Percentiles rank a stretch among this genome's conserved stretches.
phyloP scores from a whole-genome alignment of 768 basidiomycete genomes.

The Neoboletus subvelutipes region DNA sequence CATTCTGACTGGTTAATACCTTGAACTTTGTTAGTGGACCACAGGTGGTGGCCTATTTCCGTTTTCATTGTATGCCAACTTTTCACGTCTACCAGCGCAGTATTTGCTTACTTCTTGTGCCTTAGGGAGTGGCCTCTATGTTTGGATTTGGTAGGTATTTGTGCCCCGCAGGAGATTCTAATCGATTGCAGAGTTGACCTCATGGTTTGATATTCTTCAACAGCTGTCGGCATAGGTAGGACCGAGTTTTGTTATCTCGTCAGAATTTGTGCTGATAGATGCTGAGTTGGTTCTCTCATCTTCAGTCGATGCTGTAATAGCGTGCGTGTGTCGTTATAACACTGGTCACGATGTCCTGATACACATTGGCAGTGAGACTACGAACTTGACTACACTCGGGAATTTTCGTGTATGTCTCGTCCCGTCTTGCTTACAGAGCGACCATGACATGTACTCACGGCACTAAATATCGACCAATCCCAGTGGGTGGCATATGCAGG shows the following conservation, averaged over 20 bases:
- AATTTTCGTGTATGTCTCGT: neutral
- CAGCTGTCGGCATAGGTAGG: neutral
- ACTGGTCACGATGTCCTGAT: neutral
- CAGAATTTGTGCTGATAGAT: neutral
- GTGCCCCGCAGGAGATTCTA: neutral
- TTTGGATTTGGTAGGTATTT: neutral
- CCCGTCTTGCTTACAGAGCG: neutral
- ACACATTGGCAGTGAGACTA: neutral
- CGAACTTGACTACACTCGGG: neutral
- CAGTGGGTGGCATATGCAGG: neutral
- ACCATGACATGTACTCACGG: neutral
- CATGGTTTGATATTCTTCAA: neutral
- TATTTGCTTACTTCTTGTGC: neutral
- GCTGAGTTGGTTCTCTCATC: neutral
- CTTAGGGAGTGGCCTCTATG: neutral
- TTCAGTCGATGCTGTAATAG: neutral
- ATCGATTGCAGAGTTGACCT: neutral
- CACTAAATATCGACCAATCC: neutral
- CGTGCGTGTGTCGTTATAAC: neutral
- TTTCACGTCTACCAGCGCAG: neutral
- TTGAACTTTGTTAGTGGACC: neutral
- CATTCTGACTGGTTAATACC: neutral
- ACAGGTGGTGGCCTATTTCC: neutral
- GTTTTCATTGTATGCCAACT: neutral
- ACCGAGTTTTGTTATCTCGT: neutral